phyloP scores from a whole-genome alignment of 2,329 filamentous ascomycete species.

The Fusarium armeniacum region DNA sequence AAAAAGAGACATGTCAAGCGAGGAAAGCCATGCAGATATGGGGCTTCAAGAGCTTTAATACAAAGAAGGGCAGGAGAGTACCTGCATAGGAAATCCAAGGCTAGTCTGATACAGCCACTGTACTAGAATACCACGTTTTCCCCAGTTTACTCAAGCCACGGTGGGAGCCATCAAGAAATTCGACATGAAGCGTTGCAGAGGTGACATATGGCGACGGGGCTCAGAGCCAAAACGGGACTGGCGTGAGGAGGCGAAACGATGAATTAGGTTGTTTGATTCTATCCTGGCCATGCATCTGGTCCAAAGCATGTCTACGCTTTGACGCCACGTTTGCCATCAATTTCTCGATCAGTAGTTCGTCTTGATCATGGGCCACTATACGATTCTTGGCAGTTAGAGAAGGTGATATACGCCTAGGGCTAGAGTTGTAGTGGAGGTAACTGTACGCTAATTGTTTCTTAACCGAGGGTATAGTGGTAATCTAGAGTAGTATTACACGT shows the following conservation, averaged over 20 bases:
- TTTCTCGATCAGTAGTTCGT: not conserved
- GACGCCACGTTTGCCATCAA: not conserved
- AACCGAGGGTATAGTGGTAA: not conserved
- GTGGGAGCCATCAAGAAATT: not conserved
- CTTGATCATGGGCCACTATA: not conserved
- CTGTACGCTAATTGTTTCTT: not conserved
- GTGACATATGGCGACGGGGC: not conserved
- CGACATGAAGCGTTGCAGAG: not conserved
- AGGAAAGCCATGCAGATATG: not conserved
- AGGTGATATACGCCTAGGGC: not conserved
- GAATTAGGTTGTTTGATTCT: not conserved
- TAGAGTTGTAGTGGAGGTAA: not conserved
- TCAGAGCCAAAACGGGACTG: not conserved
- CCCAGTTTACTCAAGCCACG: not conserved
- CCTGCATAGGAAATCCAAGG: not conserved
- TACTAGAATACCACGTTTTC: not conserved
- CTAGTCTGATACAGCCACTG: not conserved
- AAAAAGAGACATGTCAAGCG: not conserved
- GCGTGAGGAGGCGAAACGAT: not conserved
- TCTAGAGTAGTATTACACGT: not conserved
- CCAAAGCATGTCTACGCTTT: not conserved
- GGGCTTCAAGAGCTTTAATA: conserved; percentile 4
- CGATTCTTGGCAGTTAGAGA: not conserved
- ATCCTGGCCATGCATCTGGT: not conserved
- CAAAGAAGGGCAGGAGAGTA: not conserved